Evolutionary conservation across 202 grass and related monocot genomes (phyloP).

Genomic region (Elaeis oleifera): DNA sequence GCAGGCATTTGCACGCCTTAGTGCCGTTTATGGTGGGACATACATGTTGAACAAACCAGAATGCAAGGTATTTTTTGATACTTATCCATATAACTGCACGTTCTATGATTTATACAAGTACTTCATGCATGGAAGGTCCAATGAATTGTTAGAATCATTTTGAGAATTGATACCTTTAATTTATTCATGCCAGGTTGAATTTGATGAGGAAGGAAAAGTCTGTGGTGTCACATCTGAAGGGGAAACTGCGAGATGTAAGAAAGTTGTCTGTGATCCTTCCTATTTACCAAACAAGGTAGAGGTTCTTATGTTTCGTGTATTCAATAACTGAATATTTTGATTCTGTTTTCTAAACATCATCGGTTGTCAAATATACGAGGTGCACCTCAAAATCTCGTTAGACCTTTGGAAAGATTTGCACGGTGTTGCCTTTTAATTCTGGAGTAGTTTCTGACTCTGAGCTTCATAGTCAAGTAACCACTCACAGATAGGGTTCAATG

Average conservation of each 20-base stretch:
- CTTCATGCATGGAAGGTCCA: no score
- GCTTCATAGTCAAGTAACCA: background rate
- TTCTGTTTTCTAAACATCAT: no score
- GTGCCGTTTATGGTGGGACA: slow-evolving; percentile 90
- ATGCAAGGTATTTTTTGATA: slow-evolving; percentile 64
- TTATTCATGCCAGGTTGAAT: slow-evolving; percentile 59
- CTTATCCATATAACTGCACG: background rate
- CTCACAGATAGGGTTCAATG: slow-evolving; percentile 6
- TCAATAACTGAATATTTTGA: no score
- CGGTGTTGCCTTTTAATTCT: no score
- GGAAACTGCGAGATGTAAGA: slow-evolving; percentile 84
- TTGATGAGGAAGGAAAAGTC: slow-evolving; percentile 68
- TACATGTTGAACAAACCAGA: slow-evolving; percentile 96
- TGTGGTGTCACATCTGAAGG: no score
- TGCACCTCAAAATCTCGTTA: no score
- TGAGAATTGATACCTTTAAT: no score
- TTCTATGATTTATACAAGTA: background rate
- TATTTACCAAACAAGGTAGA: slow-evolving; percentile 82
- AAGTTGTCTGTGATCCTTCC: slow-evolving; percentile 91
- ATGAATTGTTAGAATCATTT: no score
- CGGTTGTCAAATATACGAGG: no score
- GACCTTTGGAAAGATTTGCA: no score
- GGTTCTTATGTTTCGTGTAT: background rate
- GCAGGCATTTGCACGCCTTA: slow-evolving; percentile 82
- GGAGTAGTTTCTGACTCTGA: no score